These are phyloP conservation scores for Gigaspora rosea DNA, from an alignment of 192 early-diverging fungal genomes.

Conservation along the genomic window DNA sequence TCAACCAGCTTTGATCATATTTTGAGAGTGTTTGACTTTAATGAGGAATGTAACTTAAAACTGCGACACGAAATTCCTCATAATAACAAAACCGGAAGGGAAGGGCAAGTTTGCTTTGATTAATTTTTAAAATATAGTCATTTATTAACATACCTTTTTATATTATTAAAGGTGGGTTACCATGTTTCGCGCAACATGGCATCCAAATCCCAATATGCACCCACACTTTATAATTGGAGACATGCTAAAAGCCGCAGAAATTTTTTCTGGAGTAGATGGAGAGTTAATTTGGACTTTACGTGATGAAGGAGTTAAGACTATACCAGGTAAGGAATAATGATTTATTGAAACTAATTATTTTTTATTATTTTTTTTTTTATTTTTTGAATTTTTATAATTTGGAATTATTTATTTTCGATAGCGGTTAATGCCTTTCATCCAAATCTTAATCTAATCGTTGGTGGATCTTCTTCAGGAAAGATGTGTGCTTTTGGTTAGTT, in stretches of 20 bases:
- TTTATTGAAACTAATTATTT: too few relatives aligned
- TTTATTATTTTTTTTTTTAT: too few relatives aligned
- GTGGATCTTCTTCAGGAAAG: constrained; percentile 61
- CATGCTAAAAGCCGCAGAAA: constrained; percentile 63
- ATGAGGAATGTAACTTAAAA: constrained; percentile 40
- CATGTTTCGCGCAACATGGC: constrained; percentile 64
- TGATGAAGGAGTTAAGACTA: constrained; percentile 49
- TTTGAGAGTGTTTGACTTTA: constrained; percentile 53
- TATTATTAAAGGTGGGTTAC: constrained; percentile 59
- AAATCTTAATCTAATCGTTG: constrained; percentile 44
- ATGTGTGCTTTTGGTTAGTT: constrained; percentile 54
- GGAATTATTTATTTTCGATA: constrained; percentile 51
- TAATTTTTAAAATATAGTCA: not conserved
- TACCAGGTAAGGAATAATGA: constrained; percentile 10
- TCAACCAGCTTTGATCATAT: constrained; percentile 62
- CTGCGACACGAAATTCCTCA: constrained; percentile 50
- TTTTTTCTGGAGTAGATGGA: constrained; percentile 60
- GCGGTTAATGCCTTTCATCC: constrained; percentile 69
- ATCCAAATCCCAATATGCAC: constrained; percentile 44
- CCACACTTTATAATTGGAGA: constrained; percentile 65
- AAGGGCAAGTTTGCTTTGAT: constrained; percentile 33
- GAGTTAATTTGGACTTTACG: constrained; percentile 49
- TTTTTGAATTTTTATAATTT: not conserved
- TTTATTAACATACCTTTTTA: not conserved
- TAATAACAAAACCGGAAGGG: constrained; percentile 66